phyloP scores from a whole-genome alignment of 495 filamentous ascomycete genomes.

The Lophium mytilinum region DNA sequence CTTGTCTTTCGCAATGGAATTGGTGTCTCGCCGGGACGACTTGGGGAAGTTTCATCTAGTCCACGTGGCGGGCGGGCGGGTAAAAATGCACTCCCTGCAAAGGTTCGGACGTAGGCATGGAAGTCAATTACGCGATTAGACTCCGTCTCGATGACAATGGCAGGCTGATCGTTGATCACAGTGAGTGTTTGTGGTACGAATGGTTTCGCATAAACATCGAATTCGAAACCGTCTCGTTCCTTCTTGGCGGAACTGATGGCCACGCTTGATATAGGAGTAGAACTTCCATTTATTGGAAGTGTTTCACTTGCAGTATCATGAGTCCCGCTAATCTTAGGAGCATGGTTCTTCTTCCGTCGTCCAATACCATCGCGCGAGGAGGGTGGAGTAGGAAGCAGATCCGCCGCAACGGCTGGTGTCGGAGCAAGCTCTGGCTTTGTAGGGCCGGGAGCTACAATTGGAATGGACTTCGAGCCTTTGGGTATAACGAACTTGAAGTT shows the following conservation, averaged over 20 bases:
- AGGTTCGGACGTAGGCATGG: slow-evolving; percentile 7
- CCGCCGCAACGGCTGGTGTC: background rate
- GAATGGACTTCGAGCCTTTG: background rate
- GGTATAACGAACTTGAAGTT: background rate
- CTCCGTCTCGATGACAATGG: slow-evolving; percentile 1
- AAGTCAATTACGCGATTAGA: slow-evolving; percentile 10
- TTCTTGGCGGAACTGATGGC: background rate
- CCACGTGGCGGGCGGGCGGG: background rate
- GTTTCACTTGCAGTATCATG: background rate
- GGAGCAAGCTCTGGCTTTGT: background rate
- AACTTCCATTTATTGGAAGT: too few species aligned
- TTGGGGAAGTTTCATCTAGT: background rate
- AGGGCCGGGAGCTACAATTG: background rate
- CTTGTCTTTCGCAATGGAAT: background rate
- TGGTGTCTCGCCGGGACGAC: background rate
- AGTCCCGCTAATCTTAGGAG: background rate
- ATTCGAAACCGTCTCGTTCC: background rate
- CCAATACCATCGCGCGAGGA: background rate
- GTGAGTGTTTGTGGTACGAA: slow-evolving; percentile 30
- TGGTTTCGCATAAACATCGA: slow-evolving; percentile 33
- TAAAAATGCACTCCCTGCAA: slow-evolving; percentile 18
- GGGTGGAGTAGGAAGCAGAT: background rate
- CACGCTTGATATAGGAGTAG: background rate
- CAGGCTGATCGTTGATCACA: slow-evolving; percentile 25
- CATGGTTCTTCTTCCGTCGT: too few species aligned